Evolutionary conservation across 2,329 filamentous ascomycete genomes (phyloP).

Genomic region (Fusarium sterilihyphosum): DNA sequence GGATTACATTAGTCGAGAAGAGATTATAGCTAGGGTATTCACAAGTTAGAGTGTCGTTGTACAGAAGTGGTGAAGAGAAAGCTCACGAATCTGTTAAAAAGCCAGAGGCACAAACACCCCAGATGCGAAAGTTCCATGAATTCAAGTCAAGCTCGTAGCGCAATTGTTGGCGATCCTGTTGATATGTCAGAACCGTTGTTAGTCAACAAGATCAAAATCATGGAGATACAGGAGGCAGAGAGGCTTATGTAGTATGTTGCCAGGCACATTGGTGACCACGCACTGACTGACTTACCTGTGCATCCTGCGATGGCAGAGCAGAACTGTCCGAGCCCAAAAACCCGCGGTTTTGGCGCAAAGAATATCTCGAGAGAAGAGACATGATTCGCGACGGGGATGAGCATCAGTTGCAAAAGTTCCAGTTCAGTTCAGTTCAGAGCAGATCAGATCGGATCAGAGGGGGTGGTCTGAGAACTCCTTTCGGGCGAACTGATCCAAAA

Average conservation of each 20-base stretch:
- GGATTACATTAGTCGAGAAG: conserved; percentile 64
- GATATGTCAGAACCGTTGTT: conserved; percentile 9
- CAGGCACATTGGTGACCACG: conserved; percentile 1
- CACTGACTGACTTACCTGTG: conserved; percentile 52
- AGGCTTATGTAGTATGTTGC: conserved; percentile 8
- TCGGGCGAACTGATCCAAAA: conserved; percentile 7
- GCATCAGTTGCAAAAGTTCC: conserved; percentile 33
- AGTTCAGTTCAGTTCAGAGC: neutral
- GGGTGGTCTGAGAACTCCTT: conserved; percentile 27
- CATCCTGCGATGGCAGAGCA: conserved; percentile 59
- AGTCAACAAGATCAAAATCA: conserved; percentile 12
- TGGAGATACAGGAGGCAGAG: conserved; percentile 2
- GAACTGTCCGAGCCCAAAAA: conserved; percentile 62
- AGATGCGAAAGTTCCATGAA: conserved; percentile 64
- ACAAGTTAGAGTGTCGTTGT: neutral
- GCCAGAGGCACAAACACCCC: conserved; percentile 64
- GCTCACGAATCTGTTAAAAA: conserved; percentile 64
- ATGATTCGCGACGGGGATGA: conserved; percentile 39
- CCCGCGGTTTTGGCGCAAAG: conserved; percentile 56
- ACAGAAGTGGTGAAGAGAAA: neutral
- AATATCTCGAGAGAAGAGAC: conserved; percentile 44
- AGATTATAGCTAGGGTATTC: conserved; percentile 56
- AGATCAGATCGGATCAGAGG: neutral
- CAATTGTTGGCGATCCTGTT: conserved; percentile 61
- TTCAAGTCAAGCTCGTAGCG: conserved; percentile 65